A percentile compares a stretch with the other conserved stretches of the same genome.
phyloP scores from a whole-genome alignment of 1,284 basidiomycete genomes.

The Fomitopsis betulina region DNA sequence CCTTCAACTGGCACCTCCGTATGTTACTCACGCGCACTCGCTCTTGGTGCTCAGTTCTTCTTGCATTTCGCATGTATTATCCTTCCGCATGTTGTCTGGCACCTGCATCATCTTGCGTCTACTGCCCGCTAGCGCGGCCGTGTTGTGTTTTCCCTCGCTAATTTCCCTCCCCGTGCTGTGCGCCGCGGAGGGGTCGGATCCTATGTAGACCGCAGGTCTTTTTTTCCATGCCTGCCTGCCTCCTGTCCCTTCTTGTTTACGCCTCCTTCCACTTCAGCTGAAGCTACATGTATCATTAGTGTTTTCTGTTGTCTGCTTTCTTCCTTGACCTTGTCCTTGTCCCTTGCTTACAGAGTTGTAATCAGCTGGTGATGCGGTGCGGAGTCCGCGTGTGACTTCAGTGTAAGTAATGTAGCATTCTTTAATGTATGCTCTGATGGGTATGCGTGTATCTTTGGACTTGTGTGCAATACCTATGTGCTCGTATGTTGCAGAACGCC shows the following conservation, averaged over 20 bases:
- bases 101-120: neutral
- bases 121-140: neutral
- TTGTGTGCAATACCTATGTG: too few relatives aligned
- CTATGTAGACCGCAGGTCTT: neutral
- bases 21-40: neutral
- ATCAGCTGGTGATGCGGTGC: neutral
- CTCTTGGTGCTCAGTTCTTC: neutral
- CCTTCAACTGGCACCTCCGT: neutral
- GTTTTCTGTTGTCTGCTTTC: neutral
- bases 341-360: neutral
- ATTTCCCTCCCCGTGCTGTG: neutral
- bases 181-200: neutral
- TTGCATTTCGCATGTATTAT: constrained; percentile 2
- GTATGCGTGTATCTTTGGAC: neutral
- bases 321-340: neutral
- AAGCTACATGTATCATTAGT: constrained; percentile 13
- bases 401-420: neutral
- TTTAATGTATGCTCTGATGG: neutral
- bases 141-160: neutral
- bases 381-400: neutral
- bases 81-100: neutral
- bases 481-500: too few relatives aligned
- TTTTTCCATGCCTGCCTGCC: neutral
- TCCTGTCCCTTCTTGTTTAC: neutral
- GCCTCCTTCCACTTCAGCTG: neutral